Conservation (phyloP, 2,329 filamentous ascomycete genomes). For the Raffaelea albimanens region DNA sequence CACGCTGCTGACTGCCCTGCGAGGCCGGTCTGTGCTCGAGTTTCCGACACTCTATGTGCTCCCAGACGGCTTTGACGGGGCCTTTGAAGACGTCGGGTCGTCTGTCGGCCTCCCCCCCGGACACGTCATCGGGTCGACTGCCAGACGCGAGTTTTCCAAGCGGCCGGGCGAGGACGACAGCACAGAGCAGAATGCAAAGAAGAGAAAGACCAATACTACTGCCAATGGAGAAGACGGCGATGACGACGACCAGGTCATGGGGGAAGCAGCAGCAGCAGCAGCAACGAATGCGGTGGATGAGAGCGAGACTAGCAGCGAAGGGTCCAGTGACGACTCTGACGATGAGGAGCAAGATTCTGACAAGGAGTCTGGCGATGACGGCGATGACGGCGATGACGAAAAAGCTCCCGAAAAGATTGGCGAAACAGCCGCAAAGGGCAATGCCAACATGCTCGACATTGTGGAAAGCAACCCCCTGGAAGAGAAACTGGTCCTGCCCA, state of each 20-base stretch:
- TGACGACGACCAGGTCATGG: not conserved
- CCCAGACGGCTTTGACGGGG: too few species aligned
- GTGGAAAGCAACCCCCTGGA: too few species aligned
- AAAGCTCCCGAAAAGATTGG: not conserved
- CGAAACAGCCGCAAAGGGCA: too few species aligned
- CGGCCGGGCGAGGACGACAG: not conserved
- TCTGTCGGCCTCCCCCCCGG: constrained; percentile 15
- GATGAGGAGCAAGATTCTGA: constrained; percentile 5
- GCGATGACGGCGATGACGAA: not conserved
- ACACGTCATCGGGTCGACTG: constrained; percentile 14
- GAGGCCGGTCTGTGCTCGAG: constrained; percentile 53
- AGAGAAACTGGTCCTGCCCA: not conserved
- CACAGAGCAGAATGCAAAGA: not conserved
- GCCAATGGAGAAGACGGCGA: not conserved
- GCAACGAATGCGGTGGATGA: constrained; percentile 1
- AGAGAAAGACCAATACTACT: not conserved
- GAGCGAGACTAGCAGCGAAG: constrained; percentile 13
- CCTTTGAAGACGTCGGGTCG: too few species aligned
- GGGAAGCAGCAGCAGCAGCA: not conserved
- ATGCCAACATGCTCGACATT: too few species aligned
- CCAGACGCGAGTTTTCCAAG: constrained; percentile 7
- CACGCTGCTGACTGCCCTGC: constrained; percentile 42
- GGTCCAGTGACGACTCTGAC: constrained; percentile 2
- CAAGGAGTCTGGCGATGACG: not conserved
- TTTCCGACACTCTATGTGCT: constrained; percentile 63